Conservation (phyloP, 148 eudicot species). For the Persicaria tinctoria region DNA sequence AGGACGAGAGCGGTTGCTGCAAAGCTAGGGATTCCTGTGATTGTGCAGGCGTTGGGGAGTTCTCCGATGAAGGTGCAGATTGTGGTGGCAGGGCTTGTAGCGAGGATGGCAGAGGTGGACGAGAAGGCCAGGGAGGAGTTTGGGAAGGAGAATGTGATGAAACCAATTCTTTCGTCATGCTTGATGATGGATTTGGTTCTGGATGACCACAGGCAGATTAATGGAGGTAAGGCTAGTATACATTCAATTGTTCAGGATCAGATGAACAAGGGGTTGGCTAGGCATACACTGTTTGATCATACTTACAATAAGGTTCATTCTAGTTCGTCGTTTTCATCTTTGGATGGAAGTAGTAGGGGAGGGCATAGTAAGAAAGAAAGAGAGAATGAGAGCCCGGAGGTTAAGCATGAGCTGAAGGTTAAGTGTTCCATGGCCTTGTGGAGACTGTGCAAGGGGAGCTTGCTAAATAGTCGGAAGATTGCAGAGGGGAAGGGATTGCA, state of each 20-base stretch:
- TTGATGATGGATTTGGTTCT: conserved; percentile 46
- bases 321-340: conserved; percentile 30
- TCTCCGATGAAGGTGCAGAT: conserved; percentile 51
- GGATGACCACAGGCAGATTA: conserved; percentile 28
- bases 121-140: conserved; percentile 55
- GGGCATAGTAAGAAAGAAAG: conserved; percentile 32
- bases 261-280: conserved; percentile 40
- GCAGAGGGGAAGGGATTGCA: conserved; percentile 68
- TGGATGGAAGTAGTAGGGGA: conserved; percentile 24
- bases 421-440: conserved; percentile 59
- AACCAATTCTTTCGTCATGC: conserved; percentile 47
- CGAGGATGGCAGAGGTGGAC: conserved; percentile 56
- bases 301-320: conserved; percentile 21
- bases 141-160: conserved; percentile 56
- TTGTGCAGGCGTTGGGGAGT: conserved; percentile 45
- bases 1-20: conserved; percentile 31
- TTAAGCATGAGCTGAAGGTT: conserved; percentile 43
- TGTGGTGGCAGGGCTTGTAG: conserved; percentile 49
- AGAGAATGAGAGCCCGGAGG: conserved; percentile 41
- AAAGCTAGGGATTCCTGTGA: conserved; percentile 35
- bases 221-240: conserved; percentile 28
- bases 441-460: conserved; percentile 46
- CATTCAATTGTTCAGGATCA: conserved; percentile 47
- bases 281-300: conserved; percentile 14
- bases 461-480: conserved; percentile 63